A percentile compares a stretch with the other conserved stretches of the same genome.
Conservation (phyloP, 2,329 filamentous ascomycete species). For the Colletotrichum limetticola region DNA sequence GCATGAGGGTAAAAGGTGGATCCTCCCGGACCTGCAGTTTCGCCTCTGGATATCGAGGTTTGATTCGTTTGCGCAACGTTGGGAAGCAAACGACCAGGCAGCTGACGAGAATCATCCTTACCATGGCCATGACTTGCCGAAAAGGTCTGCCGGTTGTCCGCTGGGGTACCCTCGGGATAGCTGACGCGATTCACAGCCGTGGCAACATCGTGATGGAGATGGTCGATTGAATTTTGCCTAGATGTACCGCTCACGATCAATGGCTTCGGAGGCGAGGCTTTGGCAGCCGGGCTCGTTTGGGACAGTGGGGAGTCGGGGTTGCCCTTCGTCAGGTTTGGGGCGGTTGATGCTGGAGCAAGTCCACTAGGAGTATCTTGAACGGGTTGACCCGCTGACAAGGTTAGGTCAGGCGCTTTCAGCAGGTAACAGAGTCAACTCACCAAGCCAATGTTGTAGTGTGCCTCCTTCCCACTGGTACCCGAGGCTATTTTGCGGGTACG, state of each 20-base stretch:
- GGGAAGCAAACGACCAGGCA: neutral
- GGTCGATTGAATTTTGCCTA: neutral
- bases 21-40: neutral
- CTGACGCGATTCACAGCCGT: neutral
- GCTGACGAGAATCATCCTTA: neutral
- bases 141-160: neutral
- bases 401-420: neutral
- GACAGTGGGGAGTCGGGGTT: neutral
- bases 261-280: neutral
- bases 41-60: neutral
- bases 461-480: slow-evolving; percentile 40
- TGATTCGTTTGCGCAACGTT: neutral
- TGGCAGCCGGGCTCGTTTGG: neutral
- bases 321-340: neutral
- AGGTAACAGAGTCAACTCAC: slow-evolving; percentile 40
- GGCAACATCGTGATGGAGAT: neutral
- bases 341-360: neutral
- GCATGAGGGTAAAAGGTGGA: neutral
- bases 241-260: slow-evolving; percentile 10
- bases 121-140: neutral
- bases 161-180: neutral
- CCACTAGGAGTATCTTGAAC: slow-evolving; percentile 13
- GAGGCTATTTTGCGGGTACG: slow-evolving; percentile 38
- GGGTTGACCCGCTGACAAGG: slow-evolving; percentile 3
- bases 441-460: slow-evolving; percentile 49